Evolutionary conservation across 352 stramenopile species (phyloP), one percentile per base, ranked within the genome.

Genomic region (Globisporangium carolinianum): DNA sequence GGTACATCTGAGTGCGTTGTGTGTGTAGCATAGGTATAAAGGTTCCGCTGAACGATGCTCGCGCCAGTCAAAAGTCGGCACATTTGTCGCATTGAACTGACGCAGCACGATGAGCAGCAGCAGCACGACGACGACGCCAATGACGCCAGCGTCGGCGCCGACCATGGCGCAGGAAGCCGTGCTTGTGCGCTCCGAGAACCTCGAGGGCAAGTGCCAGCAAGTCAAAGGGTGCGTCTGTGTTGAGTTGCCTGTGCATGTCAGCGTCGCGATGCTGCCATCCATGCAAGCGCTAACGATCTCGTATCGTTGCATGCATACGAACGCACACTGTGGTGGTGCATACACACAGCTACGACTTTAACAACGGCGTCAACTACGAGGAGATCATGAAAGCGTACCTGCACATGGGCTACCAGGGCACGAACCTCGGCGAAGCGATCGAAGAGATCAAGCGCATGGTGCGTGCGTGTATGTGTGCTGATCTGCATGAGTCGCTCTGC

Each of bases 371-470:
- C 37, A 62, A 97, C 69, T 93, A 96, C 41, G 83, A 84, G 6
- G 74, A 85, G 55, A 69, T 97, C 53, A 77, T 97, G 69, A 66
- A 82, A 58, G 66, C 77, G 39, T 97, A 96, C 66, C 50, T 73
- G 54, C 81, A 69, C 32, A 97, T 96, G 79, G 93, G 93, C 41
- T 98, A 97, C 70, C 93, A 98, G 76, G 97, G 95, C 47, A 99
- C 96, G 17, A 99, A 99, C 63, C 65, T 99, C 52, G 96, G 87
- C 51, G 72, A 95, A 41, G 97, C 97, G 9, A 94, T 99, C 46
- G 80, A 99, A 54, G 96, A 99, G 77, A 97, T 99, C 59, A 97
- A 98, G 65, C 79, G 94, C 57, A 99, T 99, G 98, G 76, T 93
- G 68, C 37, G 66, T 51, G 10, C 11, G 48, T 41, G 9, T 9